Base-by-base conservation (phyloP, 177 flowering plant species). In the Vitis hybrid region DNA sequence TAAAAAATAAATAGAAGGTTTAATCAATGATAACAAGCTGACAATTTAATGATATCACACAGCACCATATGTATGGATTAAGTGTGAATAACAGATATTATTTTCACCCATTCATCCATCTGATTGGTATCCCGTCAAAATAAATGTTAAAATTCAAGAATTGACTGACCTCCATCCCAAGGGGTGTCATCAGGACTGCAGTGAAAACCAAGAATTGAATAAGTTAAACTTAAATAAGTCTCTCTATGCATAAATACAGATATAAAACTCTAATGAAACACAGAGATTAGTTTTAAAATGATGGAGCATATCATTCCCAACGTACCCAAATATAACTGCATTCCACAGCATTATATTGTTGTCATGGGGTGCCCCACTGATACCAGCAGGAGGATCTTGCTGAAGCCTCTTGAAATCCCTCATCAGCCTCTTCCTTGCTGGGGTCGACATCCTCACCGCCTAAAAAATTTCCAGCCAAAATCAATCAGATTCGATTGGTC, bases 321-420 rank as follows among this genome's bases (percentile, higher is more conserved):
- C 8, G 8, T 79, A 91, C 96, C 96, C 96, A 70, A 88, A 91
- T 80, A 91, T 91, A 60, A 91, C 93, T 64, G 96, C 96, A 80
- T 89, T 89, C 96, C 96, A 91, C 5, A 86, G 87, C 93, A 86
- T 89, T 15, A 91, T 89, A 71, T 89, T 89, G 65, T 85, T 86
- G 66, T 91, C 93, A 55, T 90, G 89, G 50, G 94, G 92, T n/a
- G 94, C 92, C 51, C 91, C 92, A 72, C 94, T 90, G 64, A 90
- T 81, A 6, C 95, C 95, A 0, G 92, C 92, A 59, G 93, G 93
- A 50, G 95, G 93, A 65, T 90, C 91, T 56, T 87, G 91, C 51
- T 88, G 91, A 81, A 90, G 63, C 84, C 92, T 84, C 86, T 86
- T 91, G 72, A 91, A 89, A 80, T 91, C 96, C 48, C 48, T 84